Conservation (phyloP, 306 rosid species). For the Quercus rubra region DNA sequence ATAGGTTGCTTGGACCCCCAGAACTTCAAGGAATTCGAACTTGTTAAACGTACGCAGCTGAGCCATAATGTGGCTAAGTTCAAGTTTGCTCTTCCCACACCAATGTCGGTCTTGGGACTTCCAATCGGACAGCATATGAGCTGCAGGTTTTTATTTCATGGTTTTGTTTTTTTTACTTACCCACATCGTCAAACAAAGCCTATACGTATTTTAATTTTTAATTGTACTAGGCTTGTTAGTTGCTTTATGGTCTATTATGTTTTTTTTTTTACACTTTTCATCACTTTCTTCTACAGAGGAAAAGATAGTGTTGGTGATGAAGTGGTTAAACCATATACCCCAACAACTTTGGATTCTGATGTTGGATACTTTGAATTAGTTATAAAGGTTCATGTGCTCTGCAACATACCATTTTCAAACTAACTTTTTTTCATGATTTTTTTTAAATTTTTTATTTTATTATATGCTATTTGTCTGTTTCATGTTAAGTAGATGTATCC, state of each 20-base stretch:
- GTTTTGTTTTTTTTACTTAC: not conserved
- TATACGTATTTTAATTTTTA: not conserved
- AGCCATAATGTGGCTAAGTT: conserved; percentile 99
- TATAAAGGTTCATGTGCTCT: conserved; percentile 46
- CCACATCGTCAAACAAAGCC: not conserved
- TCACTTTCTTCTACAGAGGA: conserved; percentile 40
- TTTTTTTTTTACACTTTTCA: not conserved
- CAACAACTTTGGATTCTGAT: conserved; percentile 78
- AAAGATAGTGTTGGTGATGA: conserved; percentile 57
- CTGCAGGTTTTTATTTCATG: conserved; percentile 74
- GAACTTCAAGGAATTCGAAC: conserved; percentile 69
- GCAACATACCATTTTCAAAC: not conserved
- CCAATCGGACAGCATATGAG: conserved; percentile 99
- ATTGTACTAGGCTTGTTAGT: not conserved
- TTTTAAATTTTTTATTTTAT: not conserved
- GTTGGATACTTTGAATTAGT: conserved; percentile 73
- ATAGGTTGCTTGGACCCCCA: conserved; percentile 74
- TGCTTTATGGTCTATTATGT: not conserved
- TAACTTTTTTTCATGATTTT: not conserved
- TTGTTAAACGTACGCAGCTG: conserved; percentile 64
- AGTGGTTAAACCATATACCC: conserved; percentile 71
- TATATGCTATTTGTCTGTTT: not conserved
- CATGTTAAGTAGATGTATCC: conserved; percentile 60
- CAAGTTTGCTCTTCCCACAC: conserved; percentile 69
- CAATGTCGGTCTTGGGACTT: conserved; percentile 87